Evolutionary conservation across 2,329 filamentous ascomycete genomes (phyloP), one percentile per base, ranked within the genome.

Genomic region (Calonectria pteridis): DNA sequence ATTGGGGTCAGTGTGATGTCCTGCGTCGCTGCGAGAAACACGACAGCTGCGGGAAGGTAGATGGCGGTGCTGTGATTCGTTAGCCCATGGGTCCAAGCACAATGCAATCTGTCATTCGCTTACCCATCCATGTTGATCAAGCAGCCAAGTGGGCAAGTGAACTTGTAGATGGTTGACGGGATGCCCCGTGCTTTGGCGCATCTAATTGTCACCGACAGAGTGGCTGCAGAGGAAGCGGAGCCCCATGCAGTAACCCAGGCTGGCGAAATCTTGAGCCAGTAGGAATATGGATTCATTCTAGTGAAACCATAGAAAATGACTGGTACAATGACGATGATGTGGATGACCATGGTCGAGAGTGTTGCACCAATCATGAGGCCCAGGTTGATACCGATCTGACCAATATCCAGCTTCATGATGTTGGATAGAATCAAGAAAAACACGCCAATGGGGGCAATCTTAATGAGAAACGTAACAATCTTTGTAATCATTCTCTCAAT

Each of bases 201-300:
- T 18, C 83, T 82, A 62, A 90, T 84, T 2, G 88, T 89, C 18
- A 90, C 85, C 0, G 88, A 85, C 28, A 90, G 82, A 1, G 88
- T 90, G 9, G 88, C 88, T 16, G 88, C 88, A 2, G 87, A 89
- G 1, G 87, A 89, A 1, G 88, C 88, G 14, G 88, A 87, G 49
- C 88, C 88, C 88, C 88, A 90, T 0, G 88, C 88, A 1, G 88
- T 89, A 65, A 89, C 83, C 89, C 88, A 90, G 0, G 88, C 88
- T 0, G 86, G 87, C 3, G 87, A 87, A 73, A 84, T 86, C 72
- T 84, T 86, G 72, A 88, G 23, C 88, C 88, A 89, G 77, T 85
- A 83, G 0, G 82, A 69, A 68, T 88, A 90, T 0, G 88, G 87
- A 75, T 90, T 90, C 72, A 81, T 78, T 64, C 86, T 81, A 1